A percentile compares a stretch with the other conserved stretches of the same genome.
Conservation (phyloP, 2,329 filamentous ascomycete genomes). For the Phialemonium atrogriseum region DNA sequence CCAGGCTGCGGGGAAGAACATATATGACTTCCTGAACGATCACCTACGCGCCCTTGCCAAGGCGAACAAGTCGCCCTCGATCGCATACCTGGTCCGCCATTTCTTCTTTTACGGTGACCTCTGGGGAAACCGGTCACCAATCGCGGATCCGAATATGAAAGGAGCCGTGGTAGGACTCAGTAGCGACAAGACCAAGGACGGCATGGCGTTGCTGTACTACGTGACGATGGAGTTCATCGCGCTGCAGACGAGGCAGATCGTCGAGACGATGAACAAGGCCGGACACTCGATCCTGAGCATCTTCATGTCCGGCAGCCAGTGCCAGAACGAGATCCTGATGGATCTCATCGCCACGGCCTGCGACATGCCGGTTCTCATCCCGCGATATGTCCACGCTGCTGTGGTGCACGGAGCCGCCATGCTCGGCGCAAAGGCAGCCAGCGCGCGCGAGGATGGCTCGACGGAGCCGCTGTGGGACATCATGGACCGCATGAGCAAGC, state of each 20-base stretch:
- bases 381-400: slow-evolving; percentile 86
- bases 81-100: slow-evolving; percentile 83
- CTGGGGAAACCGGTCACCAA: slow-evolving; percentile 90
- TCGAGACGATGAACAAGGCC: slow-evolving; percentile 84
- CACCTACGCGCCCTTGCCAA: slow-evolving; percentile 72
- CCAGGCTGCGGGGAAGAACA: slow-evolving; percentile 74
- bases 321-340: slow-evolving; percentile 92
- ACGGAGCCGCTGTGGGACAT: slow-evolving; percentile 90
- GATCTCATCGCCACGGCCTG: slow-evolving; percentile 83
- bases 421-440: slow-evolving; percentile 95
- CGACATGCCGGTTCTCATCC: slow-evolving; percentile 86
- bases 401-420: slow-evolving; percentile 98
- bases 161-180: slow-evolving; percentile 81
- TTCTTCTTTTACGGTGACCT: slow-evolving; percentile 98
- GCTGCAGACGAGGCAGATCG: slow-evolving; percentile 90
- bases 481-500: slow-evolving; percentile 97
- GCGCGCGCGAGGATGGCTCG: slow-evolving; percentile 64
- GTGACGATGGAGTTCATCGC: slow-evolving; percentile 97
- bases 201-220: slow-evolving; percentile 88
- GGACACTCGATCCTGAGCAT: slow-evolving; percentile 86
- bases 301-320: slow-evolving; percentile 98
- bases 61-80: slow-evolving; percentile 60
- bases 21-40: slow-evolving; percentile 91
- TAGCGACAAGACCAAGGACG: slow-evolving; percentile 78
- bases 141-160: slow-evolving; percentile 89